These are phyloP conservation scores for Citrullus mucosospermus DNA, from an alignment of 306 rosid genomes.

Conservation along the genomic window DNA sequence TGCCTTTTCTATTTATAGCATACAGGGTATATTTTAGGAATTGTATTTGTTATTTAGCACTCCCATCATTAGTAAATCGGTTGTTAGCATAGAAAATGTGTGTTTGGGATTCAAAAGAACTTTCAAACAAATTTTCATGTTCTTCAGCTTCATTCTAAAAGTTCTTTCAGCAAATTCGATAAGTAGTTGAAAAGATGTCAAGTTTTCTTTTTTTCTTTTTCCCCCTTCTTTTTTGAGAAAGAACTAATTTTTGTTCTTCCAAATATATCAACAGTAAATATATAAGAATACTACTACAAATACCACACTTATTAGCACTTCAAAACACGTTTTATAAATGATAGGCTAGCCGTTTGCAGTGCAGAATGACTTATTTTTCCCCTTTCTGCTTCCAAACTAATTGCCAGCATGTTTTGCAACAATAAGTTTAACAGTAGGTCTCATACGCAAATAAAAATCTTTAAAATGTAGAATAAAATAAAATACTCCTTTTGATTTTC, in stretches of 20 bases:
- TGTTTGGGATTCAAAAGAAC: neutral
- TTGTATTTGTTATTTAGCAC: neutral
- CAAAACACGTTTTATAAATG: neutral
- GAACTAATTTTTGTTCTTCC: neutral
- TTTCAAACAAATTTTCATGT: neutral
- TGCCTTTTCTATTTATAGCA: neutral
- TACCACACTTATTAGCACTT: neutral
- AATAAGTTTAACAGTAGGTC: neutral
- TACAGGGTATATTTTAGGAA: neutral
- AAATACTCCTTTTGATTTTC: neutral
- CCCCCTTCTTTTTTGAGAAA: neutral
- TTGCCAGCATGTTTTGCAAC: neutral
- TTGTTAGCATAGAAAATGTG: neutral
- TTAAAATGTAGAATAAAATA: neutral
- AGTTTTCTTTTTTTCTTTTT: neutral
- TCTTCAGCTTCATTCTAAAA: neutral
- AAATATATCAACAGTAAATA: neutral
- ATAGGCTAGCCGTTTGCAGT: neutral
- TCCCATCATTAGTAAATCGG: neutral
- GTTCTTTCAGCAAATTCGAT: neutral
- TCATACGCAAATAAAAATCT: neutral
- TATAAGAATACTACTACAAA: neutral
- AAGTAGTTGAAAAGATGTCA: neutral
- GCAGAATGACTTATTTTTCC: neutral
- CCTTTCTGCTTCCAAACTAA: neutral